Evolutionary conservation across 129 eudicot species (phyloP).

Genomic region (Pulicaria dysenterica): DNA sequence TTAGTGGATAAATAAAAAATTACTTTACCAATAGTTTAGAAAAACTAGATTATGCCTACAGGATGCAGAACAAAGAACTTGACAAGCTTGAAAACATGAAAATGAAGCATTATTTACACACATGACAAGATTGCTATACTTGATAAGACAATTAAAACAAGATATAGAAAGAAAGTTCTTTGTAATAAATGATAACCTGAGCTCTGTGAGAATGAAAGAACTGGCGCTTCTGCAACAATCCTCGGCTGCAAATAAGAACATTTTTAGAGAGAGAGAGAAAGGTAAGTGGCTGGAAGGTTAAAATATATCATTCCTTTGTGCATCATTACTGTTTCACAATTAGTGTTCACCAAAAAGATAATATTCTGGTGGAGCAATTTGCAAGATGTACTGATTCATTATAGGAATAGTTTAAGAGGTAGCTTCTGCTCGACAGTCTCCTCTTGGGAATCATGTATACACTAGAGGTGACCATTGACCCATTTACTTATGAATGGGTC

Average conservation of each 20-base stretch:
- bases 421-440: not conserved
- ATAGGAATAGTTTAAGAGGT: not conserved
- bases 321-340: slow-evolving; percentile 6
- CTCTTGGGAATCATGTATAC: not conserved
- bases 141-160: not conserved
- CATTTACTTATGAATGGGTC: not conserved
- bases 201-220: slow-evolving; percentile 99
- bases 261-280: not conserved
- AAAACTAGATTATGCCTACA: not conserved
- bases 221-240: slow-evolving; percentile 83
- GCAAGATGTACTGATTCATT: not conserved
- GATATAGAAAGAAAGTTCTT: not conserved
- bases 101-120: not conserved
- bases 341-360: slow-evolving; percentile 1
- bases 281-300: not conserved
- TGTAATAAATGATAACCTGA: slow-evolving; percentile 55
- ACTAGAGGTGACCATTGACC: not conserved
- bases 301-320: slow-evolving; percentile 6
- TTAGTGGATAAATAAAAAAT: not conserved
- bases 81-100: not conserved
- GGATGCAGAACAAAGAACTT: not conserved
- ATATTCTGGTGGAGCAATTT: not conserved
- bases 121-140: slow-evolving; percentile 10
- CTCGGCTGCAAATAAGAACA: slow-evolving; percentile 52
- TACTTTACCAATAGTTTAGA: not conserved